Evolutionary conservation across 129 eudicot genomes (phyloP).

Genomic region (Rutidosis leptorrhynchoides): DNA sequence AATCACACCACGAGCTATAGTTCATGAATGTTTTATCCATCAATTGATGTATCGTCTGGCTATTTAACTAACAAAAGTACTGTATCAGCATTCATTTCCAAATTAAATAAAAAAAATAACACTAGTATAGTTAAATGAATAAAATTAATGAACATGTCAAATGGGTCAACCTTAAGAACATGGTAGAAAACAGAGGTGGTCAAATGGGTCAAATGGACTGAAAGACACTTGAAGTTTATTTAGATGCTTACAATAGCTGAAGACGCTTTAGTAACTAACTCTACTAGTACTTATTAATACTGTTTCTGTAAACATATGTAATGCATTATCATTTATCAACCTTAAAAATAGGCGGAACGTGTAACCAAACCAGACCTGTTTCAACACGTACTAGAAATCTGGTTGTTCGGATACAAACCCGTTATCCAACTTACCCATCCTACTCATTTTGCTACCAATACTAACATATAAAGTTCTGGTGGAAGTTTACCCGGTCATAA

Average conservation of each 20-base stretch:
- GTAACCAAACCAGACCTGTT: background rate
- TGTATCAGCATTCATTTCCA: background rate
- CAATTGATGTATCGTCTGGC: conserved; percentile 49
- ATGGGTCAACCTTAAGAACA: background rate
- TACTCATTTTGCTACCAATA: background rate
- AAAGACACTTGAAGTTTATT: background rate
- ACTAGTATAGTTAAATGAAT: background rate
- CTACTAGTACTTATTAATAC: background rate
- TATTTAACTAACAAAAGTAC: conserved; percentile 56
- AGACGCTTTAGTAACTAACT: background rate
- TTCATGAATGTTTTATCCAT: conserved; percentile 82
- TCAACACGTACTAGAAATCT: background rate
- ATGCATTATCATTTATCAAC: background rate
- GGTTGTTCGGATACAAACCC: background rate
- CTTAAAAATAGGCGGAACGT: background rate
- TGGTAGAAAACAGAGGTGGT: background rate
- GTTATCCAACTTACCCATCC: background rate
- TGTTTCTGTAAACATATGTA: background rate
- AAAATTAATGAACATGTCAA: background rate
- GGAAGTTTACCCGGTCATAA: conserved; percentile 49
- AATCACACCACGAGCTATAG: conserved; percentile 78
- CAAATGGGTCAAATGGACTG: background rate
- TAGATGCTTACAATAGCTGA: background rate
- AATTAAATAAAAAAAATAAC: background rate
- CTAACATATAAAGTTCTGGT: background rate